Percentiles rank a stretch among this genome's conserved stretches.
Evolutionary conservation across 371 early-diverging fungal genomes (phyloP).

Genomic region (Mortierella sp.): DNA sequence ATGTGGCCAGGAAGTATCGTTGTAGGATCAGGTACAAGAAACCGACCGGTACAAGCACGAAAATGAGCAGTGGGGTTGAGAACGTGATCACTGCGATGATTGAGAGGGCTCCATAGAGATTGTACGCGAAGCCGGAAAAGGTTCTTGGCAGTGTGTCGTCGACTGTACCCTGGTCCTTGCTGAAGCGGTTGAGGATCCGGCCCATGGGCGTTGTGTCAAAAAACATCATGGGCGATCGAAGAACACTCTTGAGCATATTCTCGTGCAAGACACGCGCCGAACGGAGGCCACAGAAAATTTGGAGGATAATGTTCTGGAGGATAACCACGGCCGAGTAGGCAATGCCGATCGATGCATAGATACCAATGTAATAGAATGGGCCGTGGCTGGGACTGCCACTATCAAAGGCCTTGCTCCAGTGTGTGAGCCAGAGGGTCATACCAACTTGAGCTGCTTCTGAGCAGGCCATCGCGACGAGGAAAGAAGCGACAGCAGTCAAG

Average conservation of each 20-base stretch:
- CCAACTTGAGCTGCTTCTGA: slow-evolving; percentile 60
- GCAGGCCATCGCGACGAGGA: slow-evolving; percentile 64
- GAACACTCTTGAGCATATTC: slow-evolving; percentile 61
- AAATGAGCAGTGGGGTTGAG: background rate
- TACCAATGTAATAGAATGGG: slow-evolving; percentile 72
- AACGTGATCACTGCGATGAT: background rate
- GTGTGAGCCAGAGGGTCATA: slow-evolving; percentile 73
- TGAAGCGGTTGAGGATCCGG: background rate
- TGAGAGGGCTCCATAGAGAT: background rate
- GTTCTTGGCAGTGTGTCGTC: background rate
- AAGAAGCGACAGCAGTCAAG: slow-evolving; percentile 59
- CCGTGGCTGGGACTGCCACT: slow-evolving; percentile 39
- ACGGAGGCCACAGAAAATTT: slow-evolving; percentile 85
- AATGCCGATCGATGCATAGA: slow-evolving; percentile 87
- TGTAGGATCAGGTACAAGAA: background rate
- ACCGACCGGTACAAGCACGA: background rate
- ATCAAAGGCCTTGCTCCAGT: slow-evolving; percentile 71
- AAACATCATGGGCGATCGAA: slow-evolving; percentile 72
- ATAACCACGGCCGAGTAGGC: slow-evolving; percentile 73
- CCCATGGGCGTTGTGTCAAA: slow-evolving; percentile 1
- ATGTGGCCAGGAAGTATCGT: background rate
- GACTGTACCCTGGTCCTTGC: background rate
- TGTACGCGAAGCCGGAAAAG: background rate
- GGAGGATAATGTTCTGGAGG: slow-evolving; percentile 78
- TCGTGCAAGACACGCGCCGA: slow-evolving; percentile 72